Base-by-base conservation (phyloP, 1,284 basidiomycete species). In the Puccinia triticina region DNA sequence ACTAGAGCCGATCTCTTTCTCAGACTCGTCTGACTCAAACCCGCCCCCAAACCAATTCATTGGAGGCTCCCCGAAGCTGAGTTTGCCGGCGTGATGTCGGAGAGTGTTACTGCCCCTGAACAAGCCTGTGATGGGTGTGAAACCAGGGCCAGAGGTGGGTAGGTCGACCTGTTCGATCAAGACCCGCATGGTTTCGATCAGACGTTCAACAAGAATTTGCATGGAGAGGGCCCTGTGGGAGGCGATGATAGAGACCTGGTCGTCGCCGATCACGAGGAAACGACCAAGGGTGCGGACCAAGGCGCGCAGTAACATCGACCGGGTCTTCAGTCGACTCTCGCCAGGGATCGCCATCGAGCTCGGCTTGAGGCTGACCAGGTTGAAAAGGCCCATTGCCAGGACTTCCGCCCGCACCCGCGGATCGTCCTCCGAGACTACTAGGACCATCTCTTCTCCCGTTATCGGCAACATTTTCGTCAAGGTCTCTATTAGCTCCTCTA, bases 21-120 rank as follows among this genome's bases (percentile, higher is more conserved):
- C 43, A 26, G 50, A 43, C 66, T 77, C 53, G 23, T 55, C 37
- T 1, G 50, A 34, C 50, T 80, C 77, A 48, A 80, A 80, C 23
- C 77, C 77, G 21, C 77, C 77, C 29, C 67, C 77, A 61, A 80
- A 80, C 77, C 77, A 80, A 48, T 72, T 40, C 16, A 80, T 71
- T 11, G 50, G 37, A 10, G 61, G 32, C 5, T 55, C 37, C 23
- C 53, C 43, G n/a, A 66, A 66, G 21, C 34, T 66, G 0, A 34
- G 29, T 26, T 61, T 46, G 32, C 29, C 61, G 29, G 32, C 26
- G 14, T 2, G n/a, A 53, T 67, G 43, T 7, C 75, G 43, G 21
- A 46, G 40, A 7, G 4, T 4, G 40, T 43, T 23, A 11, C 61
- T 21, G 2, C 21, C 43, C 61, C 37, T 18, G 61, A 40, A 21